These are phyloP conservation scores for Kluyveromyces marxianus DNA, from an alignment of 1,139 yeast species.

Conservation along the genomic window DNA sequence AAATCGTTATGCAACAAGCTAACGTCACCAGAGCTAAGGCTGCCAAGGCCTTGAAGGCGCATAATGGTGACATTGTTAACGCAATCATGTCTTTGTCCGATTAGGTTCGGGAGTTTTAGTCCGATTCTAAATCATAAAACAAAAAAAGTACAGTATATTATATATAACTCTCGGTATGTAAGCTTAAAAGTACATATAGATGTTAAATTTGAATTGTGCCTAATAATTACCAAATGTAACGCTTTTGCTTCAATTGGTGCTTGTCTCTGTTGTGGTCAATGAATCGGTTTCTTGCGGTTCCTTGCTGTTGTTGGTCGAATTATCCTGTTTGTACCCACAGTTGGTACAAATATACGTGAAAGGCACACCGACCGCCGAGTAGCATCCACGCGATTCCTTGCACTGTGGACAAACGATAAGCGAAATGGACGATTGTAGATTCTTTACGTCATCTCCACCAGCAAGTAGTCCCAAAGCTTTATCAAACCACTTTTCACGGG, in stretches of 20 bases:
- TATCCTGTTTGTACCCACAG: constrained; percentile 41
- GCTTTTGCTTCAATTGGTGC: too few relatives aligned
- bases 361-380: constrained; percentile 37
- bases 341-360: constrained; percentile 64
- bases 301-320: too few relatives aligned
- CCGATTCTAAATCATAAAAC: too few relatives aligned
- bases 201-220: too few relatives aligned
- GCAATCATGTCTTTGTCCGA: constrained; percentile 83
- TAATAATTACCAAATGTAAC: too few relatives aligned
- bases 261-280: too few relatives aligned
- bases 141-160: background rate
- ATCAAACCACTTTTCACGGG: constrained; percentile 30
- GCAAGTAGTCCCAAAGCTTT: constrained; percentile 25
- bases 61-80: constrained; percentile 91
- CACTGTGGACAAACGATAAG: constrained; percentile 23
- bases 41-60: constrained; percentile 78
- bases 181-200: background rate
- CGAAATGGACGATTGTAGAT: constrained; percentile 7
- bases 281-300: too few relatives aligned
- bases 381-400: constrained; percentile 20
- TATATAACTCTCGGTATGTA: constrained; percentile 1
- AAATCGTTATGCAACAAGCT: constrained; percentile 83
- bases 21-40: constrained; percentile 85
- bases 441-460: constrained; percentile 22
- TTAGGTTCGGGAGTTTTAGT: constrained; percentile 15